These are phyloP conservation scores for Salix exigua DNA, from an alignment of 345 rosid species.

Conservation along the genomic window DNA sequence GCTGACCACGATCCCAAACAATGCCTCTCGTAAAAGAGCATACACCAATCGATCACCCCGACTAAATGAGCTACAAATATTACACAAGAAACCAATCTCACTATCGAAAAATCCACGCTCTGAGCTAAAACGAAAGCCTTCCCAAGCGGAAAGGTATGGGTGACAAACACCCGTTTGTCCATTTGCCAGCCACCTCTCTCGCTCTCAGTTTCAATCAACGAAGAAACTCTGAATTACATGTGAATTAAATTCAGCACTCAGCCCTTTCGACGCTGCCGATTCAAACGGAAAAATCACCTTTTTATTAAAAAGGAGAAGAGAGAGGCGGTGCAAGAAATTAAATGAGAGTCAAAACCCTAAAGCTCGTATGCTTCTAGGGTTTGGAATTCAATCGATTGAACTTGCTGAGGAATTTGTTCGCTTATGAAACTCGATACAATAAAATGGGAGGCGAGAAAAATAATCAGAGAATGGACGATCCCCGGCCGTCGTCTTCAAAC, in stretches of 20 bases:
- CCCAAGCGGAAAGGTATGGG: too few relatives aligned
- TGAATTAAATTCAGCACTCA: too few relatives aligned
- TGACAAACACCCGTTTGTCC: neutral
- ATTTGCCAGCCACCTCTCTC: neutral
- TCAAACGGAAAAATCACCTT: neutral
- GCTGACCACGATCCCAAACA: too few relatives aligned
- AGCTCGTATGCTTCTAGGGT: conserved; percentile 25
- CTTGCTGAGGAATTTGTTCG: neutral
- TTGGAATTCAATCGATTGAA: conserved; percentile 8
- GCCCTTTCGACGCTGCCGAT: too few relatives aligned
- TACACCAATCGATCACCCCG: too few relatives aligned
- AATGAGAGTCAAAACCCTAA: conserved; percentile 2
- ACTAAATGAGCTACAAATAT: too few relatives aligned
- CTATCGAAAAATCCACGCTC: too few relatives aligned
- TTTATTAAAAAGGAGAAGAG: too few relatives aligned
- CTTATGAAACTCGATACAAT: neutral
- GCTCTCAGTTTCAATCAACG: neutral
- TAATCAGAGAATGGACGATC: conserved; percentile 33
- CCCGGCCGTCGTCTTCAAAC: conserved; percentile 28
- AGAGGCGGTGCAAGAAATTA: neutral
- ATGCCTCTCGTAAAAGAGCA: too few relatives aligned
- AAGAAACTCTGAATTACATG: too few relatives aligned
- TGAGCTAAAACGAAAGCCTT: too few relatives aligned
- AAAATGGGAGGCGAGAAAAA: conserved; percentile 46
- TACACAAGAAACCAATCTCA: too few relatives aligned